A percentile compares a stretch with the other conserved stretches of the same genome.
phyloP scores from a whole-genome alignment of 2,329 filamentous ascomycete genomes.

The Sclerotinia sclerotiorum region DNA sequence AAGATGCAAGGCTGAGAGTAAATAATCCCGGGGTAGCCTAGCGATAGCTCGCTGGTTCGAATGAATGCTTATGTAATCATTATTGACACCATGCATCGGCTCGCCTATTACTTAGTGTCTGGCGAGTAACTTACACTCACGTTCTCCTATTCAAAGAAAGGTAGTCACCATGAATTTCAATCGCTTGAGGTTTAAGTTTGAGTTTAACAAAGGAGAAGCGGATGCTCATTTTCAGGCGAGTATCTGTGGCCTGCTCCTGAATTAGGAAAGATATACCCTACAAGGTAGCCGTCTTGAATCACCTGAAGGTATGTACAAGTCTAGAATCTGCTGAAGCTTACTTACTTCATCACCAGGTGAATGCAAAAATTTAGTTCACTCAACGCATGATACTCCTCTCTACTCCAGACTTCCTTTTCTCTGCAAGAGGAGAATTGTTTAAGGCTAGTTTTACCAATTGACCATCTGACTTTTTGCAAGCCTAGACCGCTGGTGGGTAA shows the following conservation, averaged over 20 bases:
- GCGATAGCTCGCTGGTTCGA: neutral
- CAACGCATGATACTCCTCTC: too few species aligned
- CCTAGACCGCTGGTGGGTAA: too few species aligned
- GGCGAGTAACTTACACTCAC: too few species aligned
- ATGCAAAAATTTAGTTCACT: neutral
- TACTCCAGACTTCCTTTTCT: neutral
- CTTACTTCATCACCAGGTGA: neutral
- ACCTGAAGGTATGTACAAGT: too few species aligned
- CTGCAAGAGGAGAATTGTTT: neutral
- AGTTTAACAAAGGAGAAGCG: neutral
- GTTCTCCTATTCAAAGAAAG: neutral
- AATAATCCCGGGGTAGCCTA: slow-evolving; percentile 1
- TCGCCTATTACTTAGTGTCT: neutral
- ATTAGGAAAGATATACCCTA: neutral
- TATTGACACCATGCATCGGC: neutral
- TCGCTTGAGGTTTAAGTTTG: neutral
- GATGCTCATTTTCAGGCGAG: too few species aligned
- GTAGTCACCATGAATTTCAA: neutral
- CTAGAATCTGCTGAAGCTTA: too few species aligned
- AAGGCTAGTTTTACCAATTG: neutral
- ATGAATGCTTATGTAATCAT: slow-evolving; percentile 8
- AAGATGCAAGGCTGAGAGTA: slow-evolving; percentile 18
- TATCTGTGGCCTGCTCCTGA: neutral
- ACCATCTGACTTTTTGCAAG: neutral
- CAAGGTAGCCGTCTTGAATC: neutral